Base-by-base conservation (phyloP, 2,329 filamentous ascomycete genomes). In the Paraphaeosphaeria minitans region DNA sequence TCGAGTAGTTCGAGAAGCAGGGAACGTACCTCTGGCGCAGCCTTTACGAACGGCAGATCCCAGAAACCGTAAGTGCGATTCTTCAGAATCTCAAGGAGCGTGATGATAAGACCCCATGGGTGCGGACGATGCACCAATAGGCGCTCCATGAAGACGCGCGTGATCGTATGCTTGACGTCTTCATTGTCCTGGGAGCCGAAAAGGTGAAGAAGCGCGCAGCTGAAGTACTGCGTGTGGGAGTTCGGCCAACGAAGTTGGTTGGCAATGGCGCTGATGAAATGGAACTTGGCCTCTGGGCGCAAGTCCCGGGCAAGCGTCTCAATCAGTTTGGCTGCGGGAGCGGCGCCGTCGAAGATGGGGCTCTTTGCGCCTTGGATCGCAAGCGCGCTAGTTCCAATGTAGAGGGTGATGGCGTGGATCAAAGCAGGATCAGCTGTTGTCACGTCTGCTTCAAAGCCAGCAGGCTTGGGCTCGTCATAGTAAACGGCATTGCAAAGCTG, bases 221-320 rank as follows among this genome's bases (percentile, higher is more conserved):
- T 93, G 80, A 97, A 99, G 80, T 95, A 99, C 71, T 93, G 90
- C 13, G 95, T 99, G 71, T 96, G 88, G 50, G 88, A 88, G 72
- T 93, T 96, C 12, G 93, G 92, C 75, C 90, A 96, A 60, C 95
- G 90, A 50, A 99, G 85, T 78, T 98, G 93, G 76, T 98, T 96
- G 57, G 92, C 85, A 73, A 99, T 92, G 65, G 91, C 91, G 66
- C 85, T 88, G 57, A 98, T 79, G 58, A 99, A 82, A 74, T 92
- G 91, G 79, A 97, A 97, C 55, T 93, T 89, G 22, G 88, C 87
- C 76, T 96, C 92, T 0, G 91, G 85, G 41, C 85, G 83, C 41
- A 96, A 82, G 61, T 90, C 89, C 67, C 90, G 89, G 10, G 91
- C 85, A 31, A 99, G 83, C 66, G 90, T 88, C 59, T 89, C 89